Evolutionary conservation across 306 rosid genomes (phyloP).

Genomic region (Quercus alba): DNA sequence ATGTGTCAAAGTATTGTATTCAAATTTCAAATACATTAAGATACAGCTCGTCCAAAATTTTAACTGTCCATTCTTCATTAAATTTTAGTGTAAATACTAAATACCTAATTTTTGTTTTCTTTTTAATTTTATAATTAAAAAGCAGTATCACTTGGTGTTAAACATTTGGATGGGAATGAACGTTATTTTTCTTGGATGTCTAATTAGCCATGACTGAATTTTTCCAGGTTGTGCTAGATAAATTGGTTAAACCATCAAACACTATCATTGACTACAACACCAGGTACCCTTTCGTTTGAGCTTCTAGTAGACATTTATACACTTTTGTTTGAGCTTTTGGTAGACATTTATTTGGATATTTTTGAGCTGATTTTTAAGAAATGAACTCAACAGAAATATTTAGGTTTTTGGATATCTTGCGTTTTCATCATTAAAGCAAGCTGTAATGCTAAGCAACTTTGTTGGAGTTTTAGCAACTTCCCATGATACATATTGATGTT

Average conservation of each 20-base stretch:
- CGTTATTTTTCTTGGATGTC: neutral
- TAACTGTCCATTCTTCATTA: neutral
- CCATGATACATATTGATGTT: neutral
- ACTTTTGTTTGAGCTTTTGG: conserved; percentile 9
- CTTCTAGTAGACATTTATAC: neutral
- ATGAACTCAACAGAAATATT: neutral
- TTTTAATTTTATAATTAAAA: neutral
- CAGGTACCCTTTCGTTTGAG: conserved; percentile 47
- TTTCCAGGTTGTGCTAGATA: conserved; percentile 81
- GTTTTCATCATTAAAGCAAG: neutral
- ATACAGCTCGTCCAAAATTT: neutral
- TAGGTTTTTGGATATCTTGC: neutral
- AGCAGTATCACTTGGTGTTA: neutral
- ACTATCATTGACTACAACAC: conserved; percentile 79
- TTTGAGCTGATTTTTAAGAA: neutral
- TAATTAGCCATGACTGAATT: neutral
- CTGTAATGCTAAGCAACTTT: neutral
- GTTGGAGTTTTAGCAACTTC: neutral
- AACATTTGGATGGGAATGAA: neutral
- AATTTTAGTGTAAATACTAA: neutral
- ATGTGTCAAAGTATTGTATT: neutral
- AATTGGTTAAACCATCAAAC: conserved; percentile 88
- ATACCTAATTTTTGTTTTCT: neutral
- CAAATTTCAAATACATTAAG: neutral
- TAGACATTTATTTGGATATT: neutral